phyloP scores from a whole-genome alignment of 345 rosid species.

The Passiflora organensis region DNA sequence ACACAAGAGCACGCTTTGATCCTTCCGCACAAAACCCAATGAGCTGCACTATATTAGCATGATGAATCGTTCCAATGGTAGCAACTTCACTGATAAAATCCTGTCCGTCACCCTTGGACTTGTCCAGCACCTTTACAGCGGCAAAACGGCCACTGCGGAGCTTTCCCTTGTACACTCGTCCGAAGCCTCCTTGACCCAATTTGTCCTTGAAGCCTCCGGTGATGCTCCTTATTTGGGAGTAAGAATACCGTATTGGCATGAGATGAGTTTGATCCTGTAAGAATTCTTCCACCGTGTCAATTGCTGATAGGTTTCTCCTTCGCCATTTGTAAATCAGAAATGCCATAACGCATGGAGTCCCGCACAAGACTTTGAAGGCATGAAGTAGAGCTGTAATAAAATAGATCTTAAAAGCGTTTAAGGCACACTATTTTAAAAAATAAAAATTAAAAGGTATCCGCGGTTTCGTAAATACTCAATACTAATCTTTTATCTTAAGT shows the following conservation, averaged over 20 bases:
- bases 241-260: not conserved
- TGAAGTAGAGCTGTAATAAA: not conserved
- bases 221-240: not conserved
- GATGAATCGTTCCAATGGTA: not conserved
- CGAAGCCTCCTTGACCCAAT: not conserved
- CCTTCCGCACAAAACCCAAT: slow-evolving; percentile 1
- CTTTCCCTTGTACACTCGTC: not conserved
- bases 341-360: not conserved
- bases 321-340: not conserved
- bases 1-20: not conserved
- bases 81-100: not conserved
- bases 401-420: not conserved
- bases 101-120: not conserved
- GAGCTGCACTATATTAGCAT: not conserved
- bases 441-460: not conserved
- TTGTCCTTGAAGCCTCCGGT: not conserved
- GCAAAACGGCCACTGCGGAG: not conserved
- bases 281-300: not conserved
- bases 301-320: not conserved
- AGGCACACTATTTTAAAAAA: no score
- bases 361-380: not conserved
- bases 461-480: no score
- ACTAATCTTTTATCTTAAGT: no score
- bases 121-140: not conserved
- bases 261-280: not conserved